Conservation (phyloP, 257 asterid species). For the Misopates orontium region DNA sequence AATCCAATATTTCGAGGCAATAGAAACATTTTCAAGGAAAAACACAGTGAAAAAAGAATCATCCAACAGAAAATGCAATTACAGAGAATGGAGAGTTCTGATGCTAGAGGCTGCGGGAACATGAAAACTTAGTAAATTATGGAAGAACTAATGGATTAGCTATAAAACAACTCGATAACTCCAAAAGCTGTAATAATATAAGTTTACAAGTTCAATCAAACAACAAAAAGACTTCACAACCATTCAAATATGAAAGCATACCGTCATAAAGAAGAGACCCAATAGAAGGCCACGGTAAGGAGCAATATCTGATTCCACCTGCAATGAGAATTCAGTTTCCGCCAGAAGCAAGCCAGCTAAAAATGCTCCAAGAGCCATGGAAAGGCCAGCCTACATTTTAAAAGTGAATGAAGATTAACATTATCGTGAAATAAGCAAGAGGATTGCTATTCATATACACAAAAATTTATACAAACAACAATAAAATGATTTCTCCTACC, state of each 20-base stretch:
- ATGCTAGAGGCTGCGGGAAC: constrained; percentile 17
- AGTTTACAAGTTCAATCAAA: background rate
- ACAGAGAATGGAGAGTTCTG: constrained; percentile 14
- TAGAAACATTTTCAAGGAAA: constrained; percentile 10
- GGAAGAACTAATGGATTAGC: background rate
- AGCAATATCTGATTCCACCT: constrained; percentile 99
- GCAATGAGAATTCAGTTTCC: constrained; percentile 97
- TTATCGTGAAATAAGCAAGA: background rate
- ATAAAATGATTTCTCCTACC: constrained; percentile 49
- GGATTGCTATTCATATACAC: constrained; percentile 1
- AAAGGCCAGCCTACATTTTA: constrained; percentile 92
- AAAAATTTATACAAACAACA: constrained; percentile 21
- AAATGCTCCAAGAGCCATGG: constrained; percentile 99
- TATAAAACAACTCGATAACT: background rate
- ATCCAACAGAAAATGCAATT: constrained; percentile 1
- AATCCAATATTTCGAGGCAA: constrained; percentile 14
- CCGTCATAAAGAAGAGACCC: constrained; percentile 99
- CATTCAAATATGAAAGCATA: constrained; percentile 33
- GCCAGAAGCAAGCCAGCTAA: constrained; percentile 99
- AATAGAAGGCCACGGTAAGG: constrained; percentile 98
- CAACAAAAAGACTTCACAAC: background rate
- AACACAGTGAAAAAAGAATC: background rate
- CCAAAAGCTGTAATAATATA: constrained; percentile 11
- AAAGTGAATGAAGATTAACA: constrained; percentile 6
- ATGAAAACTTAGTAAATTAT: constrained; percentile 1